Evolutionary conservation across 768 basidiomycete species (phyloP), one percentile per base, ranked within the genome.

Genomic region (Hygrophoropsis aurantiaca): DNA sequence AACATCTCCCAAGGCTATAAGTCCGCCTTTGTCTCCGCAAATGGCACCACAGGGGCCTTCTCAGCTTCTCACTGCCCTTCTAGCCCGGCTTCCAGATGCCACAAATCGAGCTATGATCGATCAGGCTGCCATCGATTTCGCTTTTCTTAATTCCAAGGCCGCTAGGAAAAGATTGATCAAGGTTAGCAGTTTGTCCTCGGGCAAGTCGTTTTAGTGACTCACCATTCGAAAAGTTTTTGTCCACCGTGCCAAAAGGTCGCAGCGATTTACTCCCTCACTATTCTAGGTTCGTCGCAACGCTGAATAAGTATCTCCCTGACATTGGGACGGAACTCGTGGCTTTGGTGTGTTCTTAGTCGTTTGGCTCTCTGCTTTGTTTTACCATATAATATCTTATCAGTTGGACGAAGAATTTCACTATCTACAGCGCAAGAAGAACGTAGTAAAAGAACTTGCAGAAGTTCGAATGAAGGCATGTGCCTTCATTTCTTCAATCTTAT

Each of bases 331-430:
- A 95, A 15, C 69, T 97, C 5, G 80, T 97, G 15, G 77, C 83
- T 30, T 72, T 81, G 54, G 94, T 97, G 58, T 64, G 90, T 76
- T 20, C 37, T 32, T 25, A 20, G 41, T 47, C 7, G 13, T 19
- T 20, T 33, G 3, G 23, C 36, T 4, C 32, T 20, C 26, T 44
- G 26, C 19, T 34, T 24, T 33, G 44, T n/a, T 15, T 16, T 11
- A 36, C 7, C 7, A 46, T 27, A 46, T 52, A 53, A 47, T 20
- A 25, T 27, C 37, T 39, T 20, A 41, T 20, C 57, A 97, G 94
- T 79, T 99, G 44, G 94, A 98, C 55, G 95, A 98, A 56, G 95
- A 98, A 62, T 94, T 98, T 62, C 81, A 91, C 7, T 99, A 97
- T 58, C 72, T 99, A 11, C 95, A 98, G 58, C 75, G 87, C 45